A percentile compares a stretch with the other conserved stretches of the same genome.
Conservation (phyloP, 1,284 basidiomycete genomes). For the Tranzscheliella williamsii region DNA sequence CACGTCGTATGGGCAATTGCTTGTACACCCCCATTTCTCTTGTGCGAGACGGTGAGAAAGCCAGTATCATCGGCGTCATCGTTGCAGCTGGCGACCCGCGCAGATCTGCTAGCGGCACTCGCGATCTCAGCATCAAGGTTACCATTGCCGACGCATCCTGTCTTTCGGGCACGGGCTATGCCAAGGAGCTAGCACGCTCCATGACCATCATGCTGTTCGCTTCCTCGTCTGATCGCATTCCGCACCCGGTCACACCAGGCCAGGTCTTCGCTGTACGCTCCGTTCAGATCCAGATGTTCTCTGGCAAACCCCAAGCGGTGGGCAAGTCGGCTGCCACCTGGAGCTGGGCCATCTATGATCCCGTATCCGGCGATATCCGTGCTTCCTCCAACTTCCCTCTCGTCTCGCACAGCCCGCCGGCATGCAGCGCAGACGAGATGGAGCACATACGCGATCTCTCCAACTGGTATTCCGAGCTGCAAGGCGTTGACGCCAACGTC, state of each 20-base stretch:
- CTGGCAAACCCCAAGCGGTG: conserved; percentile 26
- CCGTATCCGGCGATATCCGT: conserved; percentile 23
- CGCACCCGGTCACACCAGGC: conserved; percentile 12
- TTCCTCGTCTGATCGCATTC: conserved; percentile 17
- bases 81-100: conserved; percentile 27
- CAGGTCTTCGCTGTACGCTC: conserved; percentile 29
- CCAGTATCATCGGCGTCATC: conserved; percentile 42
- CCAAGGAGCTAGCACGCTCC: conserved; percentile 19
- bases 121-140: conserved; percentile 32
- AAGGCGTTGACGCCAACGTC: conserved; percentile 23
- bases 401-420: conserved; percentile 14
- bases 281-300: conserved; percentile 34
- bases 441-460: conserved; percentile 33
- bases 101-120: conserved; percentile 24
- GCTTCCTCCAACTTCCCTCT: conserved; percentile 27
- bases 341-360: conserved; percentile 36
- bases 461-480: conserved; percentile 24
- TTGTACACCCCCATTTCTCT: conserved; percentile 39
- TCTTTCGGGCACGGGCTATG: conserved; percentile 29
- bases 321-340: conserved; percentile 19
- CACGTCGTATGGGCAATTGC: conserved; percentile 34
- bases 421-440: conserved; percentile 35
- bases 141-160: conserved; percentile 34
- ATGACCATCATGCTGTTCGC: conserved; percentile 40
- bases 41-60: conserved; percentile 24